Base-by-base conservation (phyloP, 2,329 filamentous ascomycete species). In the Botryotinia calthae region DNA sequence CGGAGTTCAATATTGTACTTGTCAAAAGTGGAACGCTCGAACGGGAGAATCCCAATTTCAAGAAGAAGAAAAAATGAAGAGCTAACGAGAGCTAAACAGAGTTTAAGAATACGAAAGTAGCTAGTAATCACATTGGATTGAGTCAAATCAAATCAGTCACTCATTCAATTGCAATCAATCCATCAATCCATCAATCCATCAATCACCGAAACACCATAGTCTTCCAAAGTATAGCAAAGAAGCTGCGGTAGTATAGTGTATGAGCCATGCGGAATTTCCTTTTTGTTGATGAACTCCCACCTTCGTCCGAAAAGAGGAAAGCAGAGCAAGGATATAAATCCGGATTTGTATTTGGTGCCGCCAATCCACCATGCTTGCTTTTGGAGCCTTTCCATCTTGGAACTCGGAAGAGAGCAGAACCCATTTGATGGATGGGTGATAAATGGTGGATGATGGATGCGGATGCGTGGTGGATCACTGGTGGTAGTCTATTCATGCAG, bases 1-100 rank as follows among this genome's bases (percentile, higher is more conserved):
- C 71, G 75, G 71, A 74, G 72, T 73, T 73, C 71, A 71, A 75
- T 74, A 72, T 54, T 54, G n/a, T n/a, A n/a, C 12, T 34, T 31
- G 16, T n/a, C 31, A 37, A 66, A 51, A 66, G 64, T 66, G 64
- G 64, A 37, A 14, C n/a, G 9, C 25, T 7, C 1, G 31, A 14
- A 65, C 37, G 63, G 44, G 63, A 65, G 22, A 18, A 48, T 25
- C 14, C 3, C 18, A 46, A 64, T 46, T 61, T 61, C 2, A 2
- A 37, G 20, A 61, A 54, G 51, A 54, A 28, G 48, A 25, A 51
- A 25, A 25, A 48, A 37, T 37, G 1, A 56, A 37, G 8, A 59
- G 56, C 56, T 37, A 34, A 59, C n/a, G n/a, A n/a, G n/a, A n/a
- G n/a, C n/a, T n/a, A n/a, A 34, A 54, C 28, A 54, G 14, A 59